A percentile compares a stretch with the other conserved stretches of the same genome.
Conservation (phyloP, 1,139 yeast species). For the Ogataea hybrid region DNA sequence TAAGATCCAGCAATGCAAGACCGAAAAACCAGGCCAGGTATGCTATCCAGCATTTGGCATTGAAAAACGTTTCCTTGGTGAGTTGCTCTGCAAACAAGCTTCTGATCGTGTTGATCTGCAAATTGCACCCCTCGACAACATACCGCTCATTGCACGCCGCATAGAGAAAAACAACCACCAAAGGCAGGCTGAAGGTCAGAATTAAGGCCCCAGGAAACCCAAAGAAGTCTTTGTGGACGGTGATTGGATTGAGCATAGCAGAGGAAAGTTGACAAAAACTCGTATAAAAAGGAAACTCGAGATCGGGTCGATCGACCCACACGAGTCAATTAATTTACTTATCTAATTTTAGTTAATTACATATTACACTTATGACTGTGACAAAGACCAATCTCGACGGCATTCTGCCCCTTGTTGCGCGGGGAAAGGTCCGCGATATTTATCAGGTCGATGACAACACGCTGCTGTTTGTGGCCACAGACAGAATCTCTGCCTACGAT, state of each 20-base stretch:
- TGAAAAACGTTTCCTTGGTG: constrained; percentile 19
- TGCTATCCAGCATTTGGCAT: constrained; percentile 50
- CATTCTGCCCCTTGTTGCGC: constrained; percentile 75
- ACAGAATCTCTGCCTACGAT: constrained; percentile 96
- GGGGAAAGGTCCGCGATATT: constrained; percentile 95
- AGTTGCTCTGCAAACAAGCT: constrained; percentile 15
- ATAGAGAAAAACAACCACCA: constrained; percentile 56
- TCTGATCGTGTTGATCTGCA: constrained; percentile 40
- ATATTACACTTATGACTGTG: constrained; percentile 28
- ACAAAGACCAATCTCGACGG: constrained; percentile 69
- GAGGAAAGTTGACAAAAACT: neutral
- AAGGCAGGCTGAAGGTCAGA: constrained; percentile 67
- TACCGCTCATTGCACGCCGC: constrained; percentile 58
- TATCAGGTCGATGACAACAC: constrained; percentile 75
- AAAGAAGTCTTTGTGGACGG: constrained; percentile 69
- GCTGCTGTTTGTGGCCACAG: constrained; percentile 91
- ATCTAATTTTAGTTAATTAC: constrained; percentile 1
- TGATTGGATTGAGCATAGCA: constrained; percentile 54
- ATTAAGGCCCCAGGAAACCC: constrained; percentile 75
- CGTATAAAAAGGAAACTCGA: constrained; percentile 1
- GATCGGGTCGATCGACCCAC: constrained; percentile 5
- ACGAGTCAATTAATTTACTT: constrained; percentile 7
- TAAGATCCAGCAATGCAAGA: constrained; percentile 59
- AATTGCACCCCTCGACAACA: constrained; percentile 45
- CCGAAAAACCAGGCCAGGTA: constrained; percentile 75